Evolutionary conservation across 75 land plant genomes (phyloP), one percentile per base, ranked within the genome.

Genomic region (Gnetum montanum): DNA sequence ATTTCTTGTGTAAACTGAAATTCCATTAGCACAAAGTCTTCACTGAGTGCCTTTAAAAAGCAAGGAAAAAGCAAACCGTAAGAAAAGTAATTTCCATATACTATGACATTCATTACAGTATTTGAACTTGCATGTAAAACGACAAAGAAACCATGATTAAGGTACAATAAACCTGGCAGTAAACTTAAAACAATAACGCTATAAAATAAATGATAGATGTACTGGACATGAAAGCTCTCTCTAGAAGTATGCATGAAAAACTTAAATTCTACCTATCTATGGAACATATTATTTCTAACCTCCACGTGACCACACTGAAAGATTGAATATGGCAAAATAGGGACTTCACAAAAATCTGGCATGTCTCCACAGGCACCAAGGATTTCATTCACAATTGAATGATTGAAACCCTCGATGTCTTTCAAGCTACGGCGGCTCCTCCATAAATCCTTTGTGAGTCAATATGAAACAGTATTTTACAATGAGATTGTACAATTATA

Each of bases 391-490:
- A 74, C 84, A 29, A 59, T 29, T 28, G 84, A 66, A 62, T 92
- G 95, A 49, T 85, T 83, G 60, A 92, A 92, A 20, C 95, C 97
- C 65, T 92, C 96, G 56, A 92, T 63, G 28, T 58, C 54, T 25
- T 61, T 60, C 4, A 92, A 67, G 59, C 65, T 41, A 35, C 86
- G 54, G 8, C 90, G 85, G 41, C 97, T 92, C 34, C 52, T 70
- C 97, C 97, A 92, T 15, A 88, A 64, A 66, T 92, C 97, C 97
- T n/a, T n/a, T 92, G 70, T n/a, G 55, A 5, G 51, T 43, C 30
- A 49, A 16, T 56, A 26, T 34, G 28, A 25, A 55, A 27, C 55
- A 30, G 28, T 41, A 15, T n/a, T 44, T 25, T 18, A 59, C 23
- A 45, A 27, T 15, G 15, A 30, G 28, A 23, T 11, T 37, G 22